Evolutionary conservation across 371 early-diverging fungal genomes (phyloP), one percentile per base, ranked within the genome.

Genomic region (Mucor velutinosus): DNA sequence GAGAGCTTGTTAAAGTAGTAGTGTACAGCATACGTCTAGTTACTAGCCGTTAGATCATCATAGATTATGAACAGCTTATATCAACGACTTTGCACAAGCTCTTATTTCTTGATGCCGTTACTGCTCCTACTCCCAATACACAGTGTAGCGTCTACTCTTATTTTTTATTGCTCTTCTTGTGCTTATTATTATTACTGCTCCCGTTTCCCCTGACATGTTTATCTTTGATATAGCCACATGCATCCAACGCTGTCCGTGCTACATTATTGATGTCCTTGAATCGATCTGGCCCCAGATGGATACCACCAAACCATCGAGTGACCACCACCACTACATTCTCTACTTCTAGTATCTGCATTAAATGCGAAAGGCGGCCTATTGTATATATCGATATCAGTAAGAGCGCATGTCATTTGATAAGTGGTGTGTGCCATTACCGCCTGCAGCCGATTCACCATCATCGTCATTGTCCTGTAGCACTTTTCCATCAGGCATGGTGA

Each of bases 221-320:
- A 14, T 62, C 55, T 10, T 70, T 70, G 51, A 93, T 80, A 64
- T 84, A 86, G 0, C 93, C 92, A 60, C 83, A 86, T 8, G 84
- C 76, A 32, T 87, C 90, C 33, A 96, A 71, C 17, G 92, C 81
- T 19, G 77, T 83, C 41, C 94, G 76, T 4, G 95, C 96, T 12
- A 83, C 84, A 66, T 93, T 93, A 71, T 95, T 96, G 71, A 97
- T 97, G 60, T 93, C 90, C 69, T 93, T 94, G 82, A 97, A 97
- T 37, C 98, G 82, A 73, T 90, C 93, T 2, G 93, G 92, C 0
- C 94, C 94, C 53, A 95, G 71, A 51, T 89, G 84, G 19, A 91
- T 86, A 37, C 97, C 98, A 6, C 98, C 97, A 76, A 90, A 97
- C 95, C 95, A 97, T 43, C 98, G 80, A 4, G 92, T 86, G 10